Evolutionary conservation across 352 stramenopile species (phyloP).

Genomic region (Pythium volutum): DNA sequence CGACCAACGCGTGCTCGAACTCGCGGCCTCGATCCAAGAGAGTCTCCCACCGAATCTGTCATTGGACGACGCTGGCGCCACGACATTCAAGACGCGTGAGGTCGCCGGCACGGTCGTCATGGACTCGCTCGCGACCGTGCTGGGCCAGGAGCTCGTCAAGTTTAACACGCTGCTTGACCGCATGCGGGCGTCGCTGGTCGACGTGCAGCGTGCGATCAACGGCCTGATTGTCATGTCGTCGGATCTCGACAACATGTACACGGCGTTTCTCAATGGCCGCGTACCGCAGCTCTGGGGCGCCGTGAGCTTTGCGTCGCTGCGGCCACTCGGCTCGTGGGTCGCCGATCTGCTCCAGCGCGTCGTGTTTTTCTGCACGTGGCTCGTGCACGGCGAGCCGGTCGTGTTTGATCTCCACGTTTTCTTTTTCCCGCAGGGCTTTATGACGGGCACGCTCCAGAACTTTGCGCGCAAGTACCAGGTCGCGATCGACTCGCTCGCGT

Average conservation of each 20-base stretch:
- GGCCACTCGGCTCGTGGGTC: conserved; percentile 91
- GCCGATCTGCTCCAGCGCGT: conserved; percentile 88
- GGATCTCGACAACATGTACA: conserved; percentile 97
- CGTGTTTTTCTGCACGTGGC: conserved; percentile 90
- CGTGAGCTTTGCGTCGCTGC: conserved; percentile 92
- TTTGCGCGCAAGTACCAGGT: conserved; percentile 94
- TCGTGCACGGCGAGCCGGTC: conserved; percentile 87
- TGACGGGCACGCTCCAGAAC: conserved; percentile 94
- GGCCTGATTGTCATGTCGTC: conserved; percentile 93
- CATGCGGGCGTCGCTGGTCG: conserved; percentile 79
- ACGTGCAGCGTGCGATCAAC: conserved; percentile 82
- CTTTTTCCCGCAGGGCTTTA: conserved; percentile 96
- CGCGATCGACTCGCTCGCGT: conserved; percentile 92
- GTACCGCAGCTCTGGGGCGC: conserved; percentile 87
- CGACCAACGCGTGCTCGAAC: conserved; percentile 82
- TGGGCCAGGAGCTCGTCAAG: conserved; percentile 93
- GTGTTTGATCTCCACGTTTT: conserved; percentile 92
- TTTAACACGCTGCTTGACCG: conserved; percentile 90
- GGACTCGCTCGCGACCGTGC: conserved; percentile 91
- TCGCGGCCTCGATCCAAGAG: conserved; percentile 68
- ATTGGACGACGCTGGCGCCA: conserved; percentile 85
- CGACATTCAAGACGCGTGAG: conserved; percentile 88
- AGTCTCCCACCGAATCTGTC: conserved; percentile 57
- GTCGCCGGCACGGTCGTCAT: conserved; percentile 85
- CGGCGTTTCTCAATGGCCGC: conserved; percentile 88